phyloP scores from a whole-genome alignment of 2,329 filamentous ascomycete genomes.

The Calonectria pseudoturangicola region DNA sequence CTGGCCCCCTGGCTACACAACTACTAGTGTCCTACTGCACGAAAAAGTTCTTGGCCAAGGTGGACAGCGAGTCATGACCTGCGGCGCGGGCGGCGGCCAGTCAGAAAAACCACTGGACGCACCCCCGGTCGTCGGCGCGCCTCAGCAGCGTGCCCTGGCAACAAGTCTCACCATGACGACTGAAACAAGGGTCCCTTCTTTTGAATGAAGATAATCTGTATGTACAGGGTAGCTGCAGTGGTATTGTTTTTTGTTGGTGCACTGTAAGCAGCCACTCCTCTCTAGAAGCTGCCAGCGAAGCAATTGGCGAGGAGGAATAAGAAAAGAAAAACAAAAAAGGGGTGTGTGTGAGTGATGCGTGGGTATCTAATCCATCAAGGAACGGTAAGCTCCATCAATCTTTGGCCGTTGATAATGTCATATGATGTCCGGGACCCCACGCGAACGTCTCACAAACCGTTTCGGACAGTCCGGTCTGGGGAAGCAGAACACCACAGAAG shows the following conservation, averaged over 20 bases:
- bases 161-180: slow-evolving; percentile 35
- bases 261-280: slow-evolving; percentile 7
- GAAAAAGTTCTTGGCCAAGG: slow-evolving; percentile 24
- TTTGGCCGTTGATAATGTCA: slow-evolving; percentile 3
- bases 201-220: slow-evolving; percentile 19
- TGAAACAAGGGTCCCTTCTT: slow-evolving; percentile 36
- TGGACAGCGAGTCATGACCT: slow-evolving; percentile 40
- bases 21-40: slow-evolving; percentile 25
- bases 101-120: slow-evolving; percentile 6
- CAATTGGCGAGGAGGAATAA: not conserved
- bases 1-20: slow-evolving; percentile 12
- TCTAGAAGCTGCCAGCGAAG: slow-evolving; percentile 8
- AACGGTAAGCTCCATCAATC: not conserved
- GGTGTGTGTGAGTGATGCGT: not conserved
- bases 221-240: slow-evolving; percentile 30
- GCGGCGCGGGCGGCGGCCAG: slow-evolving; percentile 18
- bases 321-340: not conserved
- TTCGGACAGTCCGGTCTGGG: slow-evolving; percentile 18
- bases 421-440: slow-evolving; percentile 24
- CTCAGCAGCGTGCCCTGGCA: slow-evolving; percentile 5
- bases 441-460: slow-evolving; percentile 17
- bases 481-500: not conserved
- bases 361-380: not conserved
- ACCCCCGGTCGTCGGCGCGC: slow-evolving; percentile 14
- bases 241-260: slow-evolving; percentile 20